Conservation (phyloP, 225 moss, liverwort and hornwort genomes). For the Polytrichum commune region DNA sequence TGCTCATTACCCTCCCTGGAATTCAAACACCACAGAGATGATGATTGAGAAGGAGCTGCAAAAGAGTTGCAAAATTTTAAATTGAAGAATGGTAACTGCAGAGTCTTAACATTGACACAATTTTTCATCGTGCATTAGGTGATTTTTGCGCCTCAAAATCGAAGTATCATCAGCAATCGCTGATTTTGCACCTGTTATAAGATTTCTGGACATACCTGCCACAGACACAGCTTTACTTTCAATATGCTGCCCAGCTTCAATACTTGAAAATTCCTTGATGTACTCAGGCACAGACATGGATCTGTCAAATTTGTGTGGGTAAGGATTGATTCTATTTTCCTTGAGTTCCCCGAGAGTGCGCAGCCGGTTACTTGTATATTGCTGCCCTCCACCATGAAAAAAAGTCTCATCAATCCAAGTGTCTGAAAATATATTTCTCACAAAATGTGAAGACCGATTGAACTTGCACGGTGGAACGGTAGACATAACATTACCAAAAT, state of each 20-base stretch:
- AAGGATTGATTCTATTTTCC: slow-evolving; percentile 58
- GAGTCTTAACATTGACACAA: too few relatives aligned
- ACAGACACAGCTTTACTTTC: slow-evolving; percentile 36
- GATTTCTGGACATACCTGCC: slow-evolving; percentile 43
- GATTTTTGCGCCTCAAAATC: too few relatives aligned
- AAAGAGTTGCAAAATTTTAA: too few relatives aligned
- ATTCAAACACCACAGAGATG: background rate
- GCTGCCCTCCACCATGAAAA: slow-evolving; percentile 26
- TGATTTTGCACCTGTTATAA: too few relatives aligned
- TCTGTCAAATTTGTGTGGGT: slow-evolving; percentile 81
- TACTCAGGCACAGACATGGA: slow-evolving; percentile 51
- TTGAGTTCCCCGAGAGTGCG: slow-evolving; percentile 61
- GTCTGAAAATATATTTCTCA: too few relatives aligned
- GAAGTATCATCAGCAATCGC: too few relatives aligned
- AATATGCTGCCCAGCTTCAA: slow-evolving; percentile 51
- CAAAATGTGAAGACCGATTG: too few relatives aligned
- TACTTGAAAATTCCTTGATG: slow-evolving; percentile 35
- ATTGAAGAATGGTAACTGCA: too few relatives aligned
- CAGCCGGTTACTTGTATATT: slow-evolving; percentile 71
- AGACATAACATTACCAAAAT: too few relatives aligned
- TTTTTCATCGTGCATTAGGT: too few relatives aligned
- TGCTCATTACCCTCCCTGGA: slow-evolving; percentile 84
- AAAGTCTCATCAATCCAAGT: too few relatives aligned
- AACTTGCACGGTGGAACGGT: too few relatives aligned
- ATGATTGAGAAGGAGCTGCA: background rate